Evolutionary conservation across 257 asterid genomes (phyloP), one percentile per base, ranked within the genome.

Genomic region (Solanum rostratum): DNA sequence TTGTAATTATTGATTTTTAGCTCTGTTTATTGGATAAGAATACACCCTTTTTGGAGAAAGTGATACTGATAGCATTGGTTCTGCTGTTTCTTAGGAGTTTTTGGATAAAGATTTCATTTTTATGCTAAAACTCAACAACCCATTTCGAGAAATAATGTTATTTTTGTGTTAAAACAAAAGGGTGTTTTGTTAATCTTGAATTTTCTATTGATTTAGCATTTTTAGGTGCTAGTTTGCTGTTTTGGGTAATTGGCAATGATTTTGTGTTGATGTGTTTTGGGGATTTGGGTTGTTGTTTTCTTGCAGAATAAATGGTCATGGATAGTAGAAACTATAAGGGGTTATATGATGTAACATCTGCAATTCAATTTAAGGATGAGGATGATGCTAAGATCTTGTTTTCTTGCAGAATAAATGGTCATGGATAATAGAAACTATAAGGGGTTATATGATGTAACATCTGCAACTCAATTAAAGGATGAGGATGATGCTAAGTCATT

Each of bases 391-490:
- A n/a, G n/a, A n/a, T n/a, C n/a, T 78, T 22, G 55, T 76, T 84
- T 37, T 45, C 33, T 62, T 59, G 65, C 76, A 57, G 68, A 41
- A 45, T 90, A 88, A 62, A 91, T 91, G 92, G 91, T 86, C 86
- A 90, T 92, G 97, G 97, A 93, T 88, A 89, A 88, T 87, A 89
- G 88, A 30, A 87, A 88, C 66, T 86, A 84, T 68, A 80, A 82
- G 37, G 74, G 89, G 68, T 66, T 79, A 78, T 78, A 27, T 60
- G 88, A 87, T 71, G 76, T 84, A 7, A 54, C 85, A 11, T 59
- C 93, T 16, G 91, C 89, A 84, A 84, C 52, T 84, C 83, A 85
- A 80, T 33, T 85, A 18, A 79, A 83, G 57, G 84, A 81, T 14
- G 78, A 81, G 6, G 78, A 1, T 39, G 84, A 81, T 41, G 66